Conservation (phyloP, 2,329 filamentous ascomycete genomes). For the Phoma herbarum region DNA sequence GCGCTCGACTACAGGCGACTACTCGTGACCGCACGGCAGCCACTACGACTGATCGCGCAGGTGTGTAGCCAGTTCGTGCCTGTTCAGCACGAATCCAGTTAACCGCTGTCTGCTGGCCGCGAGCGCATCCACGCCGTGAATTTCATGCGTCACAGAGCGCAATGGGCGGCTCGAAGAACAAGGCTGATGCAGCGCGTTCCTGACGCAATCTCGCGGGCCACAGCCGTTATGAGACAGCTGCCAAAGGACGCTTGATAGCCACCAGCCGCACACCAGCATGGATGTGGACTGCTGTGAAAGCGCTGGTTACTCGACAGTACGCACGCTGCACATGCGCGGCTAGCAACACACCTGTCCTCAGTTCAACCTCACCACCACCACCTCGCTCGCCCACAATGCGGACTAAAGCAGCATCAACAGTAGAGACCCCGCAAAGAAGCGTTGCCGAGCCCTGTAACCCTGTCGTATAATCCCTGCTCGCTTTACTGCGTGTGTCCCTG, state of each 20-base stretch:
- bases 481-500: conserved; percentile 47
- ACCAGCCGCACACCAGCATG: conserved; percentile 35
- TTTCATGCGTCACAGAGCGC: conserved; percentile 47
- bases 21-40: conserved; percentile 15
- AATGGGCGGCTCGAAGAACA: conserved; percentile 50
- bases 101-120: conserved; percentile 34
- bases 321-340: conserved; percentile 36
- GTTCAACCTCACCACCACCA: conserved; percentile 35
- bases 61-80: conserved; percentile 43
- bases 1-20: conserved; percentile 31
- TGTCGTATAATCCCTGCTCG: conserved; percentile 42
- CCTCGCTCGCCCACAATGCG: conserved; percentile 30
- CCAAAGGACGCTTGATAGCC: conserved; percentile 39
- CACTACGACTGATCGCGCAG: conserved; percentile 48
- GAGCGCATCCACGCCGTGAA: conserved; percentile 30
- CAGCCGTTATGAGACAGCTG: conserved; percentile 49
- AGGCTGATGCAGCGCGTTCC: conserved; percentile 54
- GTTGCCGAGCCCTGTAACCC: conserved; percentile 50
- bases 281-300: conserved; percentile 28
- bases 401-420: conserved; percentile 41
- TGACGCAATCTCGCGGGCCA: conserved; percentile 53
- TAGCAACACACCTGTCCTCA: conserved; percentile 25
- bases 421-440: conserved; percentile 54
- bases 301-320: conserved; percentile 42
- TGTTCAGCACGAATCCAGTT: conserved; percentile 37